These are phyloP conservation scores for Pichia scutulata DNA, from an alignment of 805 yeast species.

Conservation along the genomic window DNA sequence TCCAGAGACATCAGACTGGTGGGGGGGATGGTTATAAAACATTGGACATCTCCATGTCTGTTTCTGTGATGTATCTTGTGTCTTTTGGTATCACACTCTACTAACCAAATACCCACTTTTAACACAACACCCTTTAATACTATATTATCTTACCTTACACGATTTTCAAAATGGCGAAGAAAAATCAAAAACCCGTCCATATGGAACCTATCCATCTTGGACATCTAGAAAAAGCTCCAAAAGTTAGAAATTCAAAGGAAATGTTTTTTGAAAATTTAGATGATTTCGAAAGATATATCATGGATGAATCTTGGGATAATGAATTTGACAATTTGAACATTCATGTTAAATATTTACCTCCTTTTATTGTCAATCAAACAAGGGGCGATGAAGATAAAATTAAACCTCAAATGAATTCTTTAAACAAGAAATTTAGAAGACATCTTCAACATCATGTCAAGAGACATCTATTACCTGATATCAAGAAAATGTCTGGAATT, in stretches of 20 bases:
- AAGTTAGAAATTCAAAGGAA: conserved; percentile 24
- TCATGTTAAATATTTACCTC: conserved; percentile 61
- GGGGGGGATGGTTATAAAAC: too few relatives aligned
- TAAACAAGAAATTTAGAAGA: conserved; percentile 63
- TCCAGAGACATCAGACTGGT: too few relatives aligned
- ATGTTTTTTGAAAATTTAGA: conserved; percentile 52
- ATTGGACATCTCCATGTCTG: too few relatives aligned
- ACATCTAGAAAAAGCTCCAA: conserved; percentile 23
- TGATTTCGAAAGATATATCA: conserved; percentile 54
- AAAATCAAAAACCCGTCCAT: conserved; percentile 14
- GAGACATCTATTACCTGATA: conserved; percentile 62
- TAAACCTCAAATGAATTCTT: conserved; percentile 63
- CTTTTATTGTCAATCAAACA: conserved; percentile 58
- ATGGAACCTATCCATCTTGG: conserved; percentile 26
- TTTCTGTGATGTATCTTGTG: too few relatives aligned
- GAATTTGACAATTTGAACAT: conserved; percentile 66
- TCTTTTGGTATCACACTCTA: too few relatives aligned
- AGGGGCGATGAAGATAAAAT: conserved; percentile 65
- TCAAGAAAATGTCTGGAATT: conserved; percentile 54
- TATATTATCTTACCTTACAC: too few relatives aligned
- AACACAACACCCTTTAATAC: too few relatives aligned
- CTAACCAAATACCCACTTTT: neutral
- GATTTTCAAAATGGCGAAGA: conserved; percentile 17
- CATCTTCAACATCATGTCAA: conserved; percentile 69
- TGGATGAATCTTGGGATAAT: conserved; percentile 71